phyloP scores from a whole-genome alignment of 805 yeast genomes.

The Candida namnaoensis region DNA sequence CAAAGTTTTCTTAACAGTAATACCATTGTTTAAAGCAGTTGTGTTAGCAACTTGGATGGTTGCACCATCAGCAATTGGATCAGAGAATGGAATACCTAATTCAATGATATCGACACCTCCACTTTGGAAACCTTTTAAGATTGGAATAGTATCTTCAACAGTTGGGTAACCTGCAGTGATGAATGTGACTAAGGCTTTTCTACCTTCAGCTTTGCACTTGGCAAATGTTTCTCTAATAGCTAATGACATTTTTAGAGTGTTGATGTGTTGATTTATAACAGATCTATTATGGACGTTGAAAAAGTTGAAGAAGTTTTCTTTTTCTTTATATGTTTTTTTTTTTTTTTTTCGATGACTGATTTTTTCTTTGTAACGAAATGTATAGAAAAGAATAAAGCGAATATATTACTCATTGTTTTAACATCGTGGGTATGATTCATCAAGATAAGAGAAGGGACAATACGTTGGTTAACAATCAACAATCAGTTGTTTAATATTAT shows the following conservation, averaged over 20 bases:
- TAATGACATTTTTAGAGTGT: constrained; percentile 32
- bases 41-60: constrained; percentile 87
- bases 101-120: constrained; percentile 97
- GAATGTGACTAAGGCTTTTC: constrained; percentile 86
- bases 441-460: too few relatives aligned
- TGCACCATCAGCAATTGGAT: constrained; percentile 98
- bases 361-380: too few relatives aligned
- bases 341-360: too few relatives aligned
- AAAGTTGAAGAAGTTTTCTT: too few relatives aligned
- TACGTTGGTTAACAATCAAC: too few relatives aligned
- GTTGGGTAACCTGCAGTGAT: constrained; percentile 94
- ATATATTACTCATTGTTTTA: too few relatives aligned
- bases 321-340: too few relatives aligned
- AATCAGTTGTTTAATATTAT: too few relatives aligned
- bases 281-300: too few relatives aligned
- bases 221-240: constrained; percentile 51
- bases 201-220: constrained; percentile 47
- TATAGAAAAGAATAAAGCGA: too few relatives aligned
- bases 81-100: constrained; percentile 93
- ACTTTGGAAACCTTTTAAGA: constrained; percentile 79
- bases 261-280: too few relatives aligned
- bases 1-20: constrained; percentile 60
- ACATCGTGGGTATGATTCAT: too few relatives aligned
- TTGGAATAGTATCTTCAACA: constrained; percentile 78
- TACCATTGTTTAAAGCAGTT: constrained; percentile 75